Base-by-base conservation (phyloP, 345 rosid genomes). In the Ricinus communis region DNA sequence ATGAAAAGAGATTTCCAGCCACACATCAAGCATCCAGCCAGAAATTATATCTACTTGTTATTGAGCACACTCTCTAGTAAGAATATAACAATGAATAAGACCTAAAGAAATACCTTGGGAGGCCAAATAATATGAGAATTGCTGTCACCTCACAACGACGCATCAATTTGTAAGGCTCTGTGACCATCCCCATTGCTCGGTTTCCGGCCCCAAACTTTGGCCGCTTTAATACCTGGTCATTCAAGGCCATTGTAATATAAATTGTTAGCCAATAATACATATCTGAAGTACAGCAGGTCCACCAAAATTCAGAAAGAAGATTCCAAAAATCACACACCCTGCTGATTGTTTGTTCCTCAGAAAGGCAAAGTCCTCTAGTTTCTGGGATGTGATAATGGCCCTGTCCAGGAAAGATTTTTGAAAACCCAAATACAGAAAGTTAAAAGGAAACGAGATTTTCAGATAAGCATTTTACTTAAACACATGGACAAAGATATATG, bases 321-420 rank as follows among this genome's bases (percentile, higher is more conserved):
- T 27, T 6, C 50, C 56, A 7, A 57, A 16, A 47, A 13, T 72
- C 49, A 38, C 88, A 78, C 79, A 93, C 97, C 16, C 96, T 85
- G 72, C 93, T 88, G 72, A 96, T 73, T 65, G 98, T 96, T 81
- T 91, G 93, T 74, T 93, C 98, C 82, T 93, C 99, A 4, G 99
- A 93, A 33, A 96, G 86, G 84, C 99, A 96, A 71, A 96, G 94
- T 68, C 99, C 99, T 88, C 98, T 87, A 27, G 99, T 96, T 79
- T 93, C 98, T 18, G 99, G 99, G 91, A 93, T 85, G 86, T 96
- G 99, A 81, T 96, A 88, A 80, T 93, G 97, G 69, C 99, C 97
- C 99, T 96, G 76, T 49, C 51, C 51, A 64, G 59, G 27, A 65
- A 71, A 71, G 54, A 56, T 33, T 66, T 30, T 61, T 58, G n/a